Conservation (phyloP, 2,329 filamentous ascomycete species). For the Raffaelea ambrosiae region DNA sequence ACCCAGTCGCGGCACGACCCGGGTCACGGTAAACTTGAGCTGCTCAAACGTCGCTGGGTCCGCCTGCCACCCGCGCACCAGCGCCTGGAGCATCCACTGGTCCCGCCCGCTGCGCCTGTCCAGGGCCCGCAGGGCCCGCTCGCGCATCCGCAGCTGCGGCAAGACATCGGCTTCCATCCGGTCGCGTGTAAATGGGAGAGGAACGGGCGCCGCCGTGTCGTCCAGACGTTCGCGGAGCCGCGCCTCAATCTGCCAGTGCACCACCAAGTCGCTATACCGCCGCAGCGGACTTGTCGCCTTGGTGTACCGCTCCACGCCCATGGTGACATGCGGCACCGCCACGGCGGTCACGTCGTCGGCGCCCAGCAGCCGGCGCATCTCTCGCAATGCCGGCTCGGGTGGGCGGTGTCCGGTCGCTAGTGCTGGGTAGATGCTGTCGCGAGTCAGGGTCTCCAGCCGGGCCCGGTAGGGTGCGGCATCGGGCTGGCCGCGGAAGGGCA, state of each 20-base stretch:
- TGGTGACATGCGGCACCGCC: conserved; percentile 45
- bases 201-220: background rate
- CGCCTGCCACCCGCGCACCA: conserved; percentile 46
- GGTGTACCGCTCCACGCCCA: conserved; percentile 52
- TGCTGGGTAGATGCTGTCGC: conserved; percentile 29
- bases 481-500: conserved; percentile 48
- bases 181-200: conserved; percentile 30
- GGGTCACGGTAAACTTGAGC: conserved; percentile 39
- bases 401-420: conserved; percentile 25
- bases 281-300: conserved; percentile 60
- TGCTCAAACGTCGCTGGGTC: conserved; percentile 29
- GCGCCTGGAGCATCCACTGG: conserved; percentile 51
- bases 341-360: conserved; percentile 41
- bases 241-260: conserved; percentile 59
- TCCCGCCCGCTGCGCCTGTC: conserved; percentile 31
- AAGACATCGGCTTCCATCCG: conserved; percentile 35
- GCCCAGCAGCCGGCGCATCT: conserved; percentile 34
- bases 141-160: conserved; percentile 42
- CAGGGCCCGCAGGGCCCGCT: conserved; percentile 39
- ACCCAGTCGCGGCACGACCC: conserved; percentile 22
- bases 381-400: conserved; percentile 20
- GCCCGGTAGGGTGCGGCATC: conserved; percentile 28
- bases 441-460: conserved; percentile 27
- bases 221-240: conserved; percentile 31
- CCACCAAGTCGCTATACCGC: conserved; percentile 52